These are phyloP conservation scores for Saccharomyces kudriavzevii DNA, from an alignment of 805 yeast genomes.

Conservation along the genomic window DNA sequence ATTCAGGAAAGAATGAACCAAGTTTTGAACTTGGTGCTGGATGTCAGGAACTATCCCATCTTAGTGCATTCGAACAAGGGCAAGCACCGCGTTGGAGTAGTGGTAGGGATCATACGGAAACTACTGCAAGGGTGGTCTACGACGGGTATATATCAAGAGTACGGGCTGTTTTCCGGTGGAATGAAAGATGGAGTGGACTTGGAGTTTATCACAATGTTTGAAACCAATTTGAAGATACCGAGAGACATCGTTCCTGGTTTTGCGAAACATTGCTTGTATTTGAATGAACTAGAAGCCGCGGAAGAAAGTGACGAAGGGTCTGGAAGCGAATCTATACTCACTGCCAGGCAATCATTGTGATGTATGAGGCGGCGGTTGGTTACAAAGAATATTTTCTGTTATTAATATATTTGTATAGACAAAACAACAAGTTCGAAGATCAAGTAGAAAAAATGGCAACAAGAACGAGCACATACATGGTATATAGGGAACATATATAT, in stretches of 20 bases:
- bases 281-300: not conserved
- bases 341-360: not conserved
- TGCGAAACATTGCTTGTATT: conserved; percentile 31
- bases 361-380: not conserved
- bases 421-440: not conserved
- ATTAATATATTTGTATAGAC: not conserved
- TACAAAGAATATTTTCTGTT: not conserved
- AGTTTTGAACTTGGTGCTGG: conserved; percentile 49
- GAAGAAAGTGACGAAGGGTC: not conserved
- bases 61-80: conserved; percentile 92
- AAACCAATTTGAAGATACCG: conserved; percentile 48
- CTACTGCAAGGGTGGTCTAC: conserved; percentile 87
- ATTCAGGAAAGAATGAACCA: conserved; percentile 46
- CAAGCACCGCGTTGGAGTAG: conserved; percentile 90
- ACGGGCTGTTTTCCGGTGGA: conserved; percentile 85
- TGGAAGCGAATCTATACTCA: not conserved
- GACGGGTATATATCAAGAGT: conserved; percentile 89
- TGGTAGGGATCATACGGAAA: conserved; percentile 86
- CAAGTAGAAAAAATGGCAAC: not conserved
- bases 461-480: not conserved
- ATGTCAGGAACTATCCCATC: conserved; percentile 73
- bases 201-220: conserved; percentile 80
- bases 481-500: not conserved
- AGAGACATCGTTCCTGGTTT: conserved; percentile 52
- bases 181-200: conserved; percentile 80